Evolutionary conservation across 208 protist species (phyloP), one percentile per base, ranked within the genome.

Genomic region (Porcisia deanei): DNA sequence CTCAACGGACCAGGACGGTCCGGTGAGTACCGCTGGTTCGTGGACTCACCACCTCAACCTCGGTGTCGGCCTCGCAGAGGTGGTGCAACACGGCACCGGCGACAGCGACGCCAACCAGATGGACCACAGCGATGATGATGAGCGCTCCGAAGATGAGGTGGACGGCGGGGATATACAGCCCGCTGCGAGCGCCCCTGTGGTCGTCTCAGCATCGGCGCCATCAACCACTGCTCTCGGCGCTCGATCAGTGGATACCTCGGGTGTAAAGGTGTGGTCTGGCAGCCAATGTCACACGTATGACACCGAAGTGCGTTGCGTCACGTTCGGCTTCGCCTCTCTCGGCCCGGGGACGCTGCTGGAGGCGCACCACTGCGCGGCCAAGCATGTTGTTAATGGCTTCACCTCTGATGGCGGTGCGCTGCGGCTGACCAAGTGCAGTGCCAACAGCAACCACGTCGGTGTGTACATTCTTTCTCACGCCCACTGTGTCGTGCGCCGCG

Each of bases 381-480:
- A 87, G 64, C 81, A 90, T 68, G 82, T 90, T 64, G 79, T 86
- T 14, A 93, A 93, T 76, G 91, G 91, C 65, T 94, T 93, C 80
- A 88, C 83, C 61, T 80, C 89, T 9, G 90, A 94, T 47, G 82
- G 86, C 68, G 85, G 84, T 5, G 80, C 76, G 53, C 81, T 84
- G 83, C 59, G 79, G 45, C 73, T 96, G 47, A 77, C 77, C 64
- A 84, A 83, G 64, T 94, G 88, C 80, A 88, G 79, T 45, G 85
- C 85, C 52, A 81, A 85, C 67, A 90, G 87, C 77, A 84, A 83
- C 74, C 85, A 94, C 77, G 86, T 88, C 34, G 89, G 88, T 49
- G 76, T 96, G 9, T 89, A 89, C 80, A 83, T 96, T 20, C 77
- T 91, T 41, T 88, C 77, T 54, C 71, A 94, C 75, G 89, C 82